Conservation (phyloP, 1,284 basidiomycete genomes). For the Coniophora puteana region DNA sequence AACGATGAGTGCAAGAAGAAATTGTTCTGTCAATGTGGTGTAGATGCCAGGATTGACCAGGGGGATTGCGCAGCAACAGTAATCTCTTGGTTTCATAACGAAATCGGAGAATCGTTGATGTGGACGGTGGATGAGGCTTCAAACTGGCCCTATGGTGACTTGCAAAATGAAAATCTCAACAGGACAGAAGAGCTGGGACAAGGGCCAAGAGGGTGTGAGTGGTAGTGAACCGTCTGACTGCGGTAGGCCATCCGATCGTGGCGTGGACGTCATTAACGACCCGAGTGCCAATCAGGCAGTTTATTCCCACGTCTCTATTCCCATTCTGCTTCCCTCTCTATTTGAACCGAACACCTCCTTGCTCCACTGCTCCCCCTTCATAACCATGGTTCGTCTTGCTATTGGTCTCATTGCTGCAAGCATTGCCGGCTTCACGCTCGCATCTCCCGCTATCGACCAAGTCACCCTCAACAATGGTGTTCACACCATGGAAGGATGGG, state of each 20-base stretch:
- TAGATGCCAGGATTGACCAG: conserved; percentile 87
- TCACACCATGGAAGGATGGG: conserved; percentile 44
- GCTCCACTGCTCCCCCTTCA: conserved; percentile 7
- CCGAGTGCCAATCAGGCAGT: conserved; percentile 11
- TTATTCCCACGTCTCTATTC: conserved; percentile 18
- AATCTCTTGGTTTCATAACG: conserved; percentile 63
- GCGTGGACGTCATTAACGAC: background rate
- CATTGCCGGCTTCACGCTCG: conserved; percentile 28
- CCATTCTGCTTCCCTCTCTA: conserved; percentile 4
- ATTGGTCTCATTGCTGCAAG: conserved; percentile 35
- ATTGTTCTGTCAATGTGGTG: conserved; percentile 72
- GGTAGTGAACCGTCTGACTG: background rate
- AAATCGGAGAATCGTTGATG: background rate
- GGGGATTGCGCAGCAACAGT: conserved; percentile 83
- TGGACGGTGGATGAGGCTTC: background rate
- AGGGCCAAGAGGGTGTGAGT: background rate
- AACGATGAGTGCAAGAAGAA: conserved; percentile 62
- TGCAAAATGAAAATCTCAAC: background rate
- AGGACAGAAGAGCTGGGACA: background rate
- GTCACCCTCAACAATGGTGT: conserved; percentile 31
- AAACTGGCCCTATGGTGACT: too few species aligned
- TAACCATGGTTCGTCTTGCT: conserved; percentile 42
- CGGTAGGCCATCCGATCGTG: background rate
- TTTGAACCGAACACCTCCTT: too few species aligned
- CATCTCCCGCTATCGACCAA: conserved; percentile 35